Base-by-base conservation (phyloP, 371 early-diverging fungal genomes). In the Rhizopus arrhizus region DNA sequence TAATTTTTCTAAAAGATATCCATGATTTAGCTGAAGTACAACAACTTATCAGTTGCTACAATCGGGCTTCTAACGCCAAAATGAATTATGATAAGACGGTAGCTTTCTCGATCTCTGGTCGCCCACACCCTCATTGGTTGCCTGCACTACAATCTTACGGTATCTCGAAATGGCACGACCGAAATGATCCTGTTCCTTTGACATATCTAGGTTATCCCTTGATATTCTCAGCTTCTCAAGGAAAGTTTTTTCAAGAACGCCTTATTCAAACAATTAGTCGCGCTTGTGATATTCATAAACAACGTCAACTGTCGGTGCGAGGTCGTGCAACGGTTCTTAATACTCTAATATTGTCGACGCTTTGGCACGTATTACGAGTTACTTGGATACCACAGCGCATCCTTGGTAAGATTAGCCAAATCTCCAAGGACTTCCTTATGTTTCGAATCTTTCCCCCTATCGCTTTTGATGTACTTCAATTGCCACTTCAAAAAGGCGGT, bases 51-150 rank as follows among this genome's bases (percentile, higher is more conserved):
- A 2, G 5, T 6, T 4, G 16, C 8, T 61, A 61, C 33, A 13
- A 31, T 7, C 15, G 3, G 16, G 62, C 56, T 41, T 50, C 51
- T 38, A 61, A 61, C 42, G 62, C 41, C 15, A 46, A 43, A 6
- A 43, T 51, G 5, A 61, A 61, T 28, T 31, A 42, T 12, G n/a
- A 49, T 45, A 56, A 61, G 34, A 36, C 36, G 4, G n/a, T 28
- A 11, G 43, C 56, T 3, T 53, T 61, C 40, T 49, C 56, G 33
- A 28, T 61, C 10, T 28, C 42, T 13, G 56, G 56, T 22, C 7
- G 22, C 0, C 45, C 59, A 2, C 31, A 35, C 7, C 38, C 56
- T 3, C 31, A 46, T 22, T 61, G 61, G 61, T 10, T 28, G 4
- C 9, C 38, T 0, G 11, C n/a, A 1, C 58, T 61, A 5, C 6